Percentiles rank a stretch among this genome's conserved stretches.
phyloP scores from a whole-genome alignment of 2,329 filamentous ascomycete species.

The Aspergillus neoniger region DNA sequence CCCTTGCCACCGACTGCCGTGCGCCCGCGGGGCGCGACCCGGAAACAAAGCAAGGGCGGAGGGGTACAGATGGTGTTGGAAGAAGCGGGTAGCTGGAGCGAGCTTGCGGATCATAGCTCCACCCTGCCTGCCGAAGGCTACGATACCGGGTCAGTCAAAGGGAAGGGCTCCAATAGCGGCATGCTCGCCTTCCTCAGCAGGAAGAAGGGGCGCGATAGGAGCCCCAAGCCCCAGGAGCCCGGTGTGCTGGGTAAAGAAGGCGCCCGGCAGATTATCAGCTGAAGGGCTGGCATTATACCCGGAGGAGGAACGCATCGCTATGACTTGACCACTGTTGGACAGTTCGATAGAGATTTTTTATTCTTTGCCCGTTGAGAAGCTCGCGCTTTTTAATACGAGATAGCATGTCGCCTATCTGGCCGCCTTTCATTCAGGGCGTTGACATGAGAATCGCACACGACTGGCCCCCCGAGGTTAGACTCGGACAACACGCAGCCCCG shows the following conservation, averaged over 20 bases:
- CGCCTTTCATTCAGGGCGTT: neutral
- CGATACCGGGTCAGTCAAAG: constrained; percentile 35
- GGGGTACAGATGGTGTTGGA: constrained; percentile 91
- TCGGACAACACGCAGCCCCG: neutral
- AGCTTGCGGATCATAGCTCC: constrained; percentile 80
- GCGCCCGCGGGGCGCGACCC: constrained; percentile 61
- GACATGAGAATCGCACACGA: neutral
- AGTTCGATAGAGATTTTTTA: constrained; percentile 1
- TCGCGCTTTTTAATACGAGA: neutral
- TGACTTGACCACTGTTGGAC: constrained; percentile 5
- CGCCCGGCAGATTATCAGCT: constrained; percentile 77
- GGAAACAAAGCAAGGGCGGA: constrained; percentile 75
- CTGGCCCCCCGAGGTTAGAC: neutral
- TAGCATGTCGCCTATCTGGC: neutral
- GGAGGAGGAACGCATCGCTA: neutral
- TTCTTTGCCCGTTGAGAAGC: neutral
- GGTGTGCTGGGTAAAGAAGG: constrained; percentile 95
- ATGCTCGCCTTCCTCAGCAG: constrained; percentile 88
- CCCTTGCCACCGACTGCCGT: constrained; percentile 43
- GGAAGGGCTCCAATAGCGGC: constrained; percentile 62
- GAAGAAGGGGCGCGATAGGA: constrained; percentile 87
- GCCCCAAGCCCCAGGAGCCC: constrained; percentile 89
- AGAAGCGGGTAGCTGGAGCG: constrained; percentile 86
- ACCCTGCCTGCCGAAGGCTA: constrained; percentile 70
- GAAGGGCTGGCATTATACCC: constrained; percentile 20